Percentiles rank a stretch among this genome's conserved stretches.
phyloP scores from a whole-genome alignment of 1,284 basidiomycete genomes.

The Ustilago lituana region DNA sequence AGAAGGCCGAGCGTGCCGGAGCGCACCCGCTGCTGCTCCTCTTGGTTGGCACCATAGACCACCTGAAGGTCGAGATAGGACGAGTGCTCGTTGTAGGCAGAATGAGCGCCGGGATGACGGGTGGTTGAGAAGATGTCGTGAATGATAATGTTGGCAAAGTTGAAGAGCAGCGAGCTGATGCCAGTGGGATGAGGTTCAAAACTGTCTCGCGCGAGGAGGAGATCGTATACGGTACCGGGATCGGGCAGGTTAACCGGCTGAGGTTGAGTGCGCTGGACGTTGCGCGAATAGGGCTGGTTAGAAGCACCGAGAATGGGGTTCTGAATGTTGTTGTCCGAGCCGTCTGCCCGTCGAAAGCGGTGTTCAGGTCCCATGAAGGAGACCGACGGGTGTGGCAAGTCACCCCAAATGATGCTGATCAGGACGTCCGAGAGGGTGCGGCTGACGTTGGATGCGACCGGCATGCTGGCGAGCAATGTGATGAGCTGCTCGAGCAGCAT shows the following conservation, averaged over 20 bases:
- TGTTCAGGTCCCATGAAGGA: constrained; percentile 72
- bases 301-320: constrained; percentile 74
- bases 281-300: constrained; percentile 42
- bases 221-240: constrained; percentile 46
- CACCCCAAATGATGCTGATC: constrained; percentile 65
- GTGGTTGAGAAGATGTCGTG: constrained; percentile 61
- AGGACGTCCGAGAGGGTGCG: constrained; percentile 29
- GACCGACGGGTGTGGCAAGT: constrained; percentile 78
- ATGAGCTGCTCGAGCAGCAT: constrained; percentile 56
- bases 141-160: constrained; percentile 61
- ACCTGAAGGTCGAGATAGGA: constrained; percentile 82
- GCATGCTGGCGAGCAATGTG: constrained; percentile 48
- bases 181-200: constrained; percentile 53
- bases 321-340: constrained; percentile 75
- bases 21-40: constrained; percentile 30
- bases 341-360: constrained; percentile 63
- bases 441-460: constrained; percentile 42
- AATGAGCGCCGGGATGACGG: constrained; percentile 22
- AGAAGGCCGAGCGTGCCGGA: constrained; percentile 33
- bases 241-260: constrained; percentile 40
- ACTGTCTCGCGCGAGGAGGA: constrained; percentile 36
- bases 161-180: constrained; percentile 56
- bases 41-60: constrained; percentile 70
- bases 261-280: constrained; percentile 34
- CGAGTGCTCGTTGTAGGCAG: constrained; percentile 74